phyloP scores from a whole-genome alignment of 768 basidiomycete genomes.

The Lactarius indigo region DNA sequence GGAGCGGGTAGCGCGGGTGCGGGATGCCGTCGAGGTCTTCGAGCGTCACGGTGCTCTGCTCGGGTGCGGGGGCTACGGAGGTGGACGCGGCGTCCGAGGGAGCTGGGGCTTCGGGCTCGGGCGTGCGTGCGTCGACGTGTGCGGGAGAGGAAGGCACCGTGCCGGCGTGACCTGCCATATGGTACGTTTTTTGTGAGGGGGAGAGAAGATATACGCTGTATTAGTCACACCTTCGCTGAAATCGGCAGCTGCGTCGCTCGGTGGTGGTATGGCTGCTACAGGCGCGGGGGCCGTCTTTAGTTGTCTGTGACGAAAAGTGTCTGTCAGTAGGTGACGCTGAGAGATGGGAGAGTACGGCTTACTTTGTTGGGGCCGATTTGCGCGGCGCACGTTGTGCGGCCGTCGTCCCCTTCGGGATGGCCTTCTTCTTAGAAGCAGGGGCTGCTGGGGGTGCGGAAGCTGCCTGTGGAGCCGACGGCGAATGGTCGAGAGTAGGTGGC shows the following conservation, averaged over 20 bases:
- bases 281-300: not conserved
- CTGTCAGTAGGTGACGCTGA: not conserved
- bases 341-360: not conserved
- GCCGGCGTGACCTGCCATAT: constrained; percentile 23
- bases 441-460: constrained; percentile 11
- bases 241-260: constrained; percentile 12
- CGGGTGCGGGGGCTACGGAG: constrained; percentile 8
- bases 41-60: constrained; percentile 1
- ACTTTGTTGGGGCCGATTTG: constrained; percentile 33
- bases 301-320: not conserved
- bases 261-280: not conserved
- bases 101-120: constrained; percentile 12
- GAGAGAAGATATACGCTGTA: not conserved
- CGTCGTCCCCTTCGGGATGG: constrained; percentile 27
- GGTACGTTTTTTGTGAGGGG: not conserved
- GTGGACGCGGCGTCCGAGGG: not conserved
- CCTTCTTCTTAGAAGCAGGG: constrained; percentile 29
- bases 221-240: constrained; percentile 15
- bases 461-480: constrained; percentile 13
- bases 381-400: constrained; percentile 31
- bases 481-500: not conserved
- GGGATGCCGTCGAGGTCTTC: constrained; percentile 55
- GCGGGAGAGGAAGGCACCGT: constrained; percentile 27
- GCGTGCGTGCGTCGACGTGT: constrained; percentile 12
- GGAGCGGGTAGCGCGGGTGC: constrained; percentile 72